Conservation (phyloP, 2,329 filamentous ascomycete genomes). For the Pseudophaeomoniella oleicola region DNA sequence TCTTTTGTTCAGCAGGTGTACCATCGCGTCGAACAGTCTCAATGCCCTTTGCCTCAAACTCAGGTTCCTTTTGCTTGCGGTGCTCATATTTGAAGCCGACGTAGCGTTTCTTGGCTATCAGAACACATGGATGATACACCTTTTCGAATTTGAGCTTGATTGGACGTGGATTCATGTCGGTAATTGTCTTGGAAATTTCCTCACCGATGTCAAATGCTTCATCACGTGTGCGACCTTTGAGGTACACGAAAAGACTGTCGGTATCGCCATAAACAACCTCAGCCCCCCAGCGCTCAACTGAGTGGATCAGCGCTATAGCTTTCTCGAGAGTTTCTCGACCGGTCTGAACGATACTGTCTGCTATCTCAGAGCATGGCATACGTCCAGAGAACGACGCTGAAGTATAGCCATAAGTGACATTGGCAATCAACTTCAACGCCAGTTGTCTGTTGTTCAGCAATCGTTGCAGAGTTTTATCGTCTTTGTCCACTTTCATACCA, state of each 20-base stretch:
- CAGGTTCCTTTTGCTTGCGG: slow-evolving; percentile 57
- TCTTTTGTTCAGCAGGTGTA: slow-evolving; percentile 89
- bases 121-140: slow-evolving; percentile 87
- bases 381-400: slow-evolving; percentile 92
- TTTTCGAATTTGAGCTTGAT: slow-evolving; percentile 98
- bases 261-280: slow-evolving; percentile 98
- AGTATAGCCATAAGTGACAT: slow-evolving; percentile 96
- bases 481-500: slow-evolving; percentile 87
- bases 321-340: slow-evolving; percentile 89
- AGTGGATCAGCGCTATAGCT: slow-evolving; percentile 84
- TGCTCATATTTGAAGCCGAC: slow-evolving; percentile 95
- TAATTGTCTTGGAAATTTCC: slow-evolving; percentile 79
- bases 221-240: slow-evolving; percentile 73
- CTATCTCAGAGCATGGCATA: slow-evolving; percentile 96
- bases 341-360: slow-evolving; percentile 94
- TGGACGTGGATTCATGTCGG: slow-evolving; percentile 76
- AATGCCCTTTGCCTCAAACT: slow-evolving; percentile 96
- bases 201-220: slow-evolving; percentile 87
- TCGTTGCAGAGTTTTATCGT: slow-evolving; percentile 71
- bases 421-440: slow-evolving; percentile 90
- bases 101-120: slow-evolving; percentile 94
- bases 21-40: slow-evolving; percentile 93
- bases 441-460: slow-evolving; percentile 87
- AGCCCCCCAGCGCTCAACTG: slow-evolving; percentile 72
- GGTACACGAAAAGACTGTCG: slow-evolving; percentile 80